Base-by-base conservation (phyloP, 805 yeast genomes). In the Candida silvatica region DNA sequence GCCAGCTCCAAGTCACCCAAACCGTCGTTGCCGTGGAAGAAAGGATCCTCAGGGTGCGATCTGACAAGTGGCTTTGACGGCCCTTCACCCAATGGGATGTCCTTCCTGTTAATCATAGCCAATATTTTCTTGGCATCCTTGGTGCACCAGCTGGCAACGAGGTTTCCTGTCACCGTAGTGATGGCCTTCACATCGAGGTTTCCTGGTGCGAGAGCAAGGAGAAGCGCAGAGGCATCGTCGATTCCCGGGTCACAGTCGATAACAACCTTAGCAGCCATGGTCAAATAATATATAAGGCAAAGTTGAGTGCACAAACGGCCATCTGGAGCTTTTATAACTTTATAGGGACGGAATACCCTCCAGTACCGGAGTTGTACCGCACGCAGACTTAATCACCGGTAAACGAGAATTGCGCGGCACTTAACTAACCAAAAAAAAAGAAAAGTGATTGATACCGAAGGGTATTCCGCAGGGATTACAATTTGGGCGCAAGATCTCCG, bases 231-330 rank as follows among this genome's bases (percentile, higher is more conserved):
- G 6, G 53, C 47, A 34, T 49, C 54, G 35, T 49, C 53, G 34
- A 48, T 49, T 14, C 54, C 54, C 12, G 53, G 54, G 31, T 49
- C 54, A 36, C 51, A 45, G 29, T 49, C 54, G n/a, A 49, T 48
- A 20, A 48, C 39, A 6, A 44, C 49, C 23, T 47, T 47, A 23
- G 12, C 25, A 9, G 25, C 12, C 25, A 23, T 23, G 25, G 12
- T 23, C 12, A 23, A 9, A 12, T 23, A n/a, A n/a, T n/a, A n/a
- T n/a, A n/a, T n/a, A n/a, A n/a, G n/a, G n/a, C n/a, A n/a, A n/a
- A n/a, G n/a, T n/a, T n/a, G n/a, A n/a, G n/a, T n/a, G n/a, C n/a
- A n/a, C n/a, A n/a, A n/a, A n/a, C n/a, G n/a, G n/a, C n/a, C n/a
- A n/a, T n/a, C n/a, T n/a, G n/a, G n/a, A n/a, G 14, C 14, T 26